Conservation (phyloP, 805 yeast species). For the Lipomyces chichibuensis region DNA sequence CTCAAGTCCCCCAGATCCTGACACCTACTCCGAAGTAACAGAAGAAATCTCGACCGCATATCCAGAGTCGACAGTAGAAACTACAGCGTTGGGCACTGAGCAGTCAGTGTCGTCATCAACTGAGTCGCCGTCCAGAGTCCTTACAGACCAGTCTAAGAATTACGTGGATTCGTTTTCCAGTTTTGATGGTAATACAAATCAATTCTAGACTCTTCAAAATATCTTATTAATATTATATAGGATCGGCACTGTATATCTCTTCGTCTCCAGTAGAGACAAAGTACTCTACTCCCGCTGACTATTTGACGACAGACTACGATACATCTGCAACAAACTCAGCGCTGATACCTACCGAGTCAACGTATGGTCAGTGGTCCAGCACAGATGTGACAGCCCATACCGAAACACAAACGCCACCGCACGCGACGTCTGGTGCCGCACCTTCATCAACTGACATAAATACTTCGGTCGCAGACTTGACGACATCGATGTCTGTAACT, state of each 20-base stretch:
- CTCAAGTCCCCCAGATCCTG: neutral
- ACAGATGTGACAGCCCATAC: neutral
- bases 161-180: neutral
- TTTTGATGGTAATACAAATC: too few species aligned
- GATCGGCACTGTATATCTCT: neutral
- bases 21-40: too few species aligned
- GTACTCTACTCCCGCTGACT: neutral
- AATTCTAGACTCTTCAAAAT: neutral
- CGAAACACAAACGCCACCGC: neutral
- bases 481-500: neutral
- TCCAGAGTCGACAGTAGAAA: neutral
- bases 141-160: neutral
- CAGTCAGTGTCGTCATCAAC: neutral
- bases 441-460: neutral
- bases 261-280: neutral
- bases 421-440: neutral
- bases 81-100: neutral
- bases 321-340: neutral
- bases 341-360: neutral
- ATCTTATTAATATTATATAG: neutral
- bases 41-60: too few species aligned
- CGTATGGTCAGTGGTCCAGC: neutral
- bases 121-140: neutral
- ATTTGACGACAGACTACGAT: neutral
- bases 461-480: neutral